These are phyloP conservation scores for Eucalyptus paniculata DNA, from an alignment of 345 rosid genomes.

Conservation along the genomic window DNA sequence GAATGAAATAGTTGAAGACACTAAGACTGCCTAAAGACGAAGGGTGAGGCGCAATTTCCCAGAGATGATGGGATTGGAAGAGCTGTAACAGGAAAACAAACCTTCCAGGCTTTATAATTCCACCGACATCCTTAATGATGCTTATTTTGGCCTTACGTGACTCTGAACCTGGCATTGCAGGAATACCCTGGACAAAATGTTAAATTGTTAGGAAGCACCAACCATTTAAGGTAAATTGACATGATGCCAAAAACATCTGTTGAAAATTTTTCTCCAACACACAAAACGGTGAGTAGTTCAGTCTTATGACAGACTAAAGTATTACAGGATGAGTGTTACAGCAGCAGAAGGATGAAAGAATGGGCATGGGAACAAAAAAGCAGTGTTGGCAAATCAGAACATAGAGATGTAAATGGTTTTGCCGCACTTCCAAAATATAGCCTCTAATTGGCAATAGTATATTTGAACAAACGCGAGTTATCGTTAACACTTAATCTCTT, in stretches of 20 bases:
- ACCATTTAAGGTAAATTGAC: not conserved
- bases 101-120: slow-evolving; percentile 64
- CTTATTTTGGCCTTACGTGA: slow-evolving; percentile 31
- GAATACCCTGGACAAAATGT: slow-evolving; percentile 25
- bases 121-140: slow-evolving; percentile 39
- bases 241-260: not conserved
- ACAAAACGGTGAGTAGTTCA: not conserved
- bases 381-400: not conserved
- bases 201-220: not conserved
- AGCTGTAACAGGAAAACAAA: not conserved
- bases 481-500: not conserved
- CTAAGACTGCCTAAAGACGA: not conserved
- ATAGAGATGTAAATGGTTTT: not conserved
- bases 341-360: not conserved
- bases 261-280: not conserved
- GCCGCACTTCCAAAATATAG: not conserved
- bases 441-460: not conserved
- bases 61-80: not conserved
- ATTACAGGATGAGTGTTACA: not conserved
- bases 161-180: slow-evolving; percentile 19
- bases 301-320: not conserved
- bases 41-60: not conserved
- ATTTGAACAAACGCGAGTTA: not conserved
- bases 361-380: not conserved
- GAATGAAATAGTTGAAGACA: not conserved